A percentile compares a stretch with the other conserved stretches of the same genome.
These are phyloP conservation scores for Ophiostoma triangulosporum DNA, from an alignment of 2,329 filamentous ascomycete species.

Conservation along the genomic window DNA sequence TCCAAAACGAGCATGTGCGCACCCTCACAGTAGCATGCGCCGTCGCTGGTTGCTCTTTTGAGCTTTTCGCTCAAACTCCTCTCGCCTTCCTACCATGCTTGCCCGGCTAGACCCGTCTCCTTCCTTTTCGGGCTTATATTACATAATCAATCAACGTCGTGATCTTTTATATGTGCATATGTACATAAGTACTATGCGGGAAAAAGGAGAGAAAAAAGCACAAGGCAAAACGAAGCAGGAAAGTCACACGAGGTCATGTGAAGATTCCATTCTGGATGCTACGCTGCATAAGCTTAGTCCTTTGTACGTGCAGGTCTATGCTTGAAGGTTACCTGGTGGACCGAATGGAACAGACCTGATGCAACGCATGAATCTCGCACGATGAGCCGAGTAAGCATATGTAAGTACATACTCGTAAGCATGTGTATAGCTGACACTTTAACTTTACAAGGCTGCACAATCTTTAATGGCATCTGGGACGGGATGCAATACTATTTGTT, in stretches of 20 bases:
- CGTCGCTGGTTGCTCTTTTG: too few species aligned
- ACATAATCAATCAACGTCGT: background rate
- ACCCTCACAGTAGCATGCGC: too few species aligned
- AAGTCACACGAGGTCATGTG: background rate
- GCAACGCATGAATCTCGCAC: too few species aligned
- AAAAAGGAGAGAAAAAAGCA: background rate
- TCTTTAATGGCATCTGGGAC: too few species aligned
- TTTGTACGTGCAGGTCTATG: background rate
- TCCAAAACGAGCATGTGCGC: too few species aligned
- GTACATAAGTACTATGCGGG: background rate
- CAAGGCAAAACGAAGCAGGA: background rate
- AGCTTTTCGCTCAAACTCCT: too few species aligned
- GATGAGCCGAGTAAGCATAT: too few species aligned
- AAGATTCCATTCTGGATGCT: background rate
- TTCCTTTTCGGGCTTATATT: background rate
- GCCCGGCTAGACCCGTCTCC: background rate
- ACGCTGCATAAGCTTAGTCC: background rate
- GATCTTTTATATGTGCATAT: too few species aligned
- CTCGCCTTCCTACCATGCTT: background rate
- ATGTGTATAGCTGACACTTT: too few species aligned
- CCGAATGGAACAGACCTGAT: background rate
- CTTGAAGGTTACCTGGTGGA: background rate
- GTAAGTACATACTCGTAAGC: too few species aligned
- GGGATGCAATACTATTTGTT: too few species aligned
- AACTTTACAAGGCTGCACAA: background rate